Base-by-base conservation (phyloP, 2,329 filamentous ascomycete species). In the Stagonosporopsis vannaccii region DNA sequence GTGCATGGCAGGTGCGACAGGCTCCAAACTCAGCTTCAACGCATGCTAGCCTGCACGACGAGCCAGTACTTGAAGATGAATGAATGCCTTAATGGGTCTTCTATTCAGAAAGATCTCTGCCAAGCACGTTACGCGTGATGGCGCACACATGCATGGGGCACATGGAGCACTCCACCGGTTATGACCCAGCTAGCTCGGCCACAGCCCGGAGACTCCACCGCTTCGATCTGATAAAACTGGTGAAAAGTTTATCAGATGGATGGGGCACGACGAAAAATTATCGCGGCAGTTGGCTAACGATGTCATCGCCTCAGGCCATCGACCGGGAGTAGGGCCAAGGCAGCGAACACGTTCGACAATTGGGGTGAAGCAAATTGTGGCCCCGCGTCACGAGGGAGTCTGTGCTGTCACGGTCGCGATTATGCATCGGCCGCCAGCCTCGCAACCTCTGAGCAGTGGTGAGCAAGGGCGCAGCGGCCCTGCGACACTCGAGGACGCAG, bases 311-410 rank as follows among this genome's bases (percentile, higher is more conserved):
- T 49, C n/a, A 41, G 36, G 46, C 30, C 22, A 28, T 45, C 41
- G 35, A 37, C 50, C 54, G 30, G 30, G 20, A 35, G 33, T 19
- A 45, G 19, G 39, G 46, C 46, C 48, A 44, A 56, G 51, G 23
- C 50, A 50, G 47, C 37, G 40, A 49, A 46, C 23, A 37, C 30
- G n/a, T 32, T 50, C 19, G 22, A 44, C 51, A 48, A 40, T 35
- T 40, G 33, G 41, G 44, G 51, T 42, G 36, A 49, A 48, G 26
- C 42, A 58, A 50, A 61, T 58, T 69, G 56, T 33, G 55, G 59
- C 60, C 57, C 53, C 60, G 54, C 22, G 9, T 9, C n/a, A 9
- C 17, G 22, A 19, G 3, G 3, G n/a, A 20, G 19, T 17, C n/a
- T 20, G 17, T 30, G 41, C 26, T 19, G 23, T 12, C 6, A n/a